Evolutionary conservation across 345 rosid species (phyloP).

Genomic region (Rhizophora mangle): DNA sequence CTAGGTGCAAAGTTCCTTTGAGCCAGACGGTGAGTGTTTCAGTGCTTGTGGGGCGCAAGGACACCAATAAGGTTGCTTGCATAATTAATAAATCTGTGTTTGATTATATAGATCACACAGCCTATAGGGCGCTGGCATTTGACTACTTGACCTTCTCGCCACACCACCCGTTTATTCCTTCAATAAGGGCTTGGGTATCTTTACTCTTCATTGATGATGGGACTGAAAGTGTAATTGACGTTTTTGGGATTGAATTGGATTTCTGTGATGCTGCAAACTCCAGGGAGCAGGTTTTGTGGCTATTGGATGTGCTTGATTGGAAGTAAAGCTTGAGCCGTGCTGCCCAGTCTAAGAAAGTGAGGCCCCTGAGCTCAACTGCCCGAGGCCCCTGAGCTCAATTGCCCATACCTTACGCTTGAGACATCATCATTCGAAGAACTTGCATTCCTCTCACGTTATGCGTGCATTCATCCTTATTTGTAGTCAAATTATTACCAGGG

Average conservation of each 20-base stretch:
- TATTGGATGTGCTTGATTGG: slow-evolving; percentile 93
- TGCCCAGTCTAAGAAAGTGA: neutral
- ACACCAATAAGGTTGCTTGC: slow-evolving; percentile 65
- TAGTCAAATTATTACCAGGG: slow-evolving; percentile 11
- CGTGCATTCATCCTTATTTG: slow-evolving; percentile 17
- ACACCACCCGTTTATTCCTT: slow-evolving; percentile 64
- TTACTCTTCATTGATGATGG: slow-evolving; percentile 69
- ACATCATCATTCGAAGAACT: neutral
- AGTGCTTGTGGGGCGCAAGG: slow-evolving; percentile 69
- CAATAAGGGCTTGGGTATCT: slow-evolving; percentile 83
- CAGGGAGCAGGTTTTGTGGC: slow-evolving; percentile 88
- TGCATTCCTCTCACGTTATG: neutral
- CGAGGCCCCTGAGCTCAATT: neutral
- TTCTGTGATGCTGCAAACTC: slow-evolving; percentile 77
- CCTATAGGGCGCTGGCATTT: slow-evolving; percentile 70
- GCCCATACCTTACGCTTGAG: neutral
- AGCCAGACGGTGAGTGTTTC: slow-evolving; percentile 62
- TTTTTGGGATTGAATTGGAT: slow-evolving; percentile 84
- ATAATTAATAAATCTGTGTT: slow-evolving; percentile 60
- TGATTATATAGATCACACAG: slow-evolving; percentile 66
- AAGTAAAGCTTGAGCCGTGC: slow-evolving; percentile 41
- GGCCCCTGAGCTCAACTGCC: neutral
- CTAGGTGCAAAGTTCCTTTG: slow-evolving; percentile 54
- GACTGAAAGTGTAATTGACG: slow-evolving; percentile 54
- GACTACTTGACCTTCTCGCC: slow-evolving; percentile 86